Percentiles rank a stretch among this genome's conserved stretches.
phyloP scores from a whole-genome alignment of 305 asterid species.

The Rubia peregrina region DNA sequence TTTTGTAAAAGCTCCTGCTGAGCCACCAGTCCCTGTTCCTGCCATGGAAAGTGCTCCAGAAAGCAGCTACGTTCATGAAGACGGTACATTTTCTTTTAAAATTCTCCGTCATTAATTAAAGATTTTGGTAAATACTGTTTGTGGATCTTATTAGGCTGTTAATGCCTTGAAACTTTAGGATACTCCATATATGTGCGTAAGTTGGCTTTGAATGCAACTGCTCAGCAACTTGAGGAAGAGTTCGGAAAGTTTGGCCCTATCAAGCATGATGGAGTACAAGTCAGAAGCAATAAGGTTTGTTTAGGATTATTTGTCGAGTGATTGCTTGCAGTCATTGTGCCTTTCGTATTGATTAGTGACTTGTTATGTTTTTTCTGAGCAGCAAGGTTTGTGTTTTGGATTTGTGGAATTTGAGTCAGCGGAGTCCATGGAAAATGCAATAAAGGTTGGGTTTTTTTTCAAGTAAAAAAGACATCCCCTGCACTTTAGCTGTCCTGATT shows the following conservation, averaged over 20 bases:
- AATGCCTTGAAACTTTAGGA: slow-evolving; percentile 51
- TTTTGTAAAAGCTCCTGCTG: slow-evolving; percentile 33
- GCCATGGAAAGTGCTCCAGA: slow-evolving; percentile 29
- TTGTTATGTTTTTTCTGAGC: slow-evolving; percentile 35
- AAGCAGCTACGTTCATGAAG: slow-evolving; percentile 47
- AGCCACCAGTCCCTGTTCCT: slow-evolving; percentile 36
- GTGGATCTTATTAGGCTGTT: background rate
- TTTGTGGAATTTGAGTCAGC: slow-evolving; percentile 74
- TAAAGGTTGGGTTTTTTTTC: slow-evolving; percentile 43
- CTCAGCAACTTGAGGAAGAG: slow-evolving; percentile 63
- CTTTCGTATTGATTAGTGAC: background rate
- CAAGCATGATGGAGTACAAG: slow-evolving; percentile 78
- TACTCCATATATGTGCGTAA: slow-evolving; percentile 71
- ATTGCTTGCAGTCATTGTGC: slow-evolving; percentile 12
- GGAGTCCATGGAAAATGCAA: slow-evolving; percentile 72
- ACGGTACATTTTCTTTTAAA: slow-evolving; percentile 38
- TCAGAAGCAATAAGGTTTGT: slow-evolving; percentile 67
- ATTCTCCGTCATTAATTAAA: slow-evolving; percentile 3
- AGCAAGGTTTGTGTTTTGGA: slow-evolving; percentile 78
- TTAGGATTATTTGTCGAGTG: slow-evolving; percentile 10
- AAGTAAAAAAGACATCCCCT: slow-evolving; percentile 4
- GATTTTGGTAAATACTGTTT: background rate
- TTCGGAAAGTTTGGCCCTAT: slow-evolving; percentile 71
- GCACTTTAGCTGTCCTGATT: background rate
- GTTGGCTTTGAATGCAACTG: slow-evolving; percentile 61